These are phyloP conservation scores for Iberis pinnata DNA, from an alignment of 345 rosid genomes.

Conservation along the genomic window DNA sequence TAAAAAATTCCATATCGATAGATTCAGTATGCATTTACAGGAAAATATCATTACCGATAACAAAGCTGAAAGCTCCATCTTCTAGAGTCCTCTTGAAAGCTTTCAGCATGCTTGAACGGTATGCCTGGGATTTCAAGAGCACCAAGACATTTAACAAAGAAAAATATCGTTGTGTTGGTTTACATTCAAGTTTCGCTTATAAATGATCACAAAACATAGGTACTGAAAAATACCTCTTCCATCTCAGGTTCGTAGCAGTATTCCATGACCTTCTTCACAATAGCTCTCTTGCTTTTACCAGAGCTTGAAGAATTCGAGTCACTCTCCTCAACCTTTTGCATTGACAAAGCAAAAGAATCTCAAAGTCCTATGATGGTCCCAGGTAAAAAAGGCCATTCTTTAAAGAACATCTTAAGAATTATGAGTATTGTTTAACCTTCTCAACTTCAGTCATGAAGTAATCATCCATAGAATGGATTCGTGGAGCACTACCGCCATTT, in stretches of 20 bases:
- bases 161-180: neutral
- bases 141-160: conserved; percentile 16
- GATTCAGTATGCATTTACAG: conserved; percentile 9
- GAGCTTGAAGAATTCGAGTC: conserved; percentile 53
- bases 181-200: neutral
- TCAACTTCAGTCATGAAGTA: conserved; percentile 98
- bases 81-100: conserved; percentile 86
- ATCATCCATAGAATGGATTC: conserved; percentile 96
- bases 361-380: neutral
- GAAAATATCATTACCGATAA: conserved; percentile 68
- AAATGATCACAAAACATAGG: conserved; percentile 1
- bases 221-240: conserved; percentile 68
- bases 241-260: conserved; percentile 95
- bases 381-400: neutral
- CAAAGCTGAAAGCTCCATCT: conserved; percentile 75
- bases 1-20: conserved; percentile 19
- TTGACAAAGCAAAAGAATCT: conserved; percentile 11
- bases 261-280: conserved; percentile 71
- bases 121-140: conserved; percentile 38
- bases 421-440: conserved; percentile 43
- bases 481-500: conserved; percentile 79
- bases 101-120: conserved; percentile 93
- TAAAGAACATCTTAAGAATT: neutral
- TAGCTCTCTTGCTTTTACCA: conserved; percentile 59
- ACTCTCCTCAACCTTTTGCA: conserved; percentile 59